Evolutionary conservation across 768 basidiomycete genomes (phyloP), one percentile per base, ranked within the genome.

Genomic region (Suillus fuscotomentosus): DNA sequence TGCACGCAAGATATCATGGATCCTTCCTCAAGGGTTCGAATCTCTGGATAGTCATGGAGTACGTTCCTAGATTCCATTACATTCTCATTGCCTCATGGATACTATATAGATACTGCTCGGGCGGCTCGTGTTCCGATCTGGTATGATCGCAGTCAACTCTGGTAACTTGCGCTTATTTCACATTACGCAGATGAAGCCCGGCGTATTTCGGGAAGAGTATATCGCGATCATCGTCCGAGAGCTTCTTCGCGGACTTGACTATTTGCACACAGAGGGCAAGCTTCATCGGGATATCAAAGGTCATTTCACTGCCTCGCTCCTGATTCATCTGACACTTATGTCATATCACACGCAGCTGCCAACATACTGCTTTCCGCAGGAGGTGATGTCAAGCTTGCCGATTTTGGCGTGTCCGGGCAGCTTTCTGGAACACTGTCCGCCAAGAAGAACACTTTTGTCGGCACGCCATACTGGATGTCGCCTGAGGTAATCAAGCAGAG

Each of bases 401-500:
- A 99, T 75, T 99, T 99, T 72, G 97, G 97, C 72, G 97, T 99
- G 5, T 98, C 96, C 1, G 97, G 97, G 36, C 97, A 99, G 72
- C 83, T 99, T 36, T 95, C 93, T 24, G 95, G 95, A 3, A 96
- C 93, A 2, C 80, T 96, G 51, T 93, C 91, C 13, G 93, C 92
- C 22, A 95, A 94, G 85, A 95, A 98, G 86, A 99, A 99, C 70
- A 99, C 97, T 1, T 98, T 96, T 74, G 97, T 97, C 39, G 94
- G 94, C 36, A 96, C 97, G 20, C 97, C 97, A 3, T 99, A 99
- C 74, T 99, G 97, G 97, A 99, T 99, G 97, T 95, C 94, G 8
- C 97, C 97, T 7, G 97, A 99, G 74, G 96, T 99, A 27, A 99
- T 99, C 81, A 99, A 99, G 76, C 97, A 99, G 78, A 97, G 95